phyloP scores from a whole-genome alignment of 208 protist genomes.

The Perkinsela sp. region DNA sequence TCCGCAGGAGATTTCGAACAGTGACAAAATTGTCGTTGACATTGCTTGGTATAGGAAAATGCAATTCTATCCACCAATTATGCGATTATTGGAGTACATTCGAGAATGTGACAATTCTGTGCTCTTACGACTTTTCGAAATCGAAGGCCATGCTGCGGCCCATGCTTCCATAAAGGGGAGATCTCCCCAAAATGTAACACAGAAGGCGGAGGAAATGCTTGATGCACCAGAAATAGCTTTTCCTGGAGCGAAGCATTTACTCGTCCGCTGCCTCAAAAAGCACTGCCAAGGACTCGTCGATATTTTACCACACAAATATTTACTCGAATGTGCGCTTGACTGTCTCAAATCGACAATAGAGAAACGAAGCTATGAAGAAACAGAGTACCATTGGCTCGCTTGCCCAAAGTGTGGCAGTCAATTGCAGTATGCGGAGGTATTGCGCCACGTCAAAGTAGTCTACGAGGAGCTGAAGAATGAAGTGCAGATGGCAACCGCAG shows the following conservation, averaged over 20 bases:
- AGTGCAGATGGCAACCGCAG: not conserved
- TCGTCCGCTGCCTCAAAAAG: not conserved
- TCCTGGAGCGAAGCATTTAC: not conserved
- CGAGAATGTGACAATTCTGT: conserved; percentile 42
- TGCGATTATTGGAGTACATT: conserved; percentile 73
- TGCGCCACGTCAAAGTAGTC: not conserved
- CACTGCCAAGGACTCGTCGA: not conserved
- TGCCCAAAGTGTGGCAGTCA: not conserved
- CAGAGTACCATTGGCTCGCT: not conserved
- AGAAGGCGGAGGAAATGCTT: not conserved
- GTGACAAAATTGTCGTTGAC: conserved; percentile 30
- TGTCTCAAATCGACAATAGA: not conserved
- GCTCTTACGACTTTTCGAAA: conserved; percentile 9
- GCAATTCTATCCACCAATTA: conserved; percentile 74
- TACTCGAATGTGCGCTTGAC: not conserved
- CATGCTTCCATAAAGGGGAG: not conserved
- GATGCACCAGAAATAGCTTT: not conserved
- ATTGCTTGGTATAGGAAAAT: conserved; percentile 70
- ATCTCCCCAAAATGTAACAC: not conserved
- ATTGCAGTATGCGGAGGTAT: not conserved
- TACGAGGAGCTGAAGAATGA: not conserved
- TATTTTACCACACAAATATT: not conserved
- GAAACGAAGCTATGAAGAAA: not conserved
- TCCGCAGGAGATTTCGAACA: conserved; percentile 41
- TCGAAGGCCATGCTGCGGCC: not conserved